A percentile compares a stretch with the other conserved stretches of the same genome.
Evolutionary conservation across 305 asterid species (phyloP).

Genomic region (Salvia sclarea): DNA sequence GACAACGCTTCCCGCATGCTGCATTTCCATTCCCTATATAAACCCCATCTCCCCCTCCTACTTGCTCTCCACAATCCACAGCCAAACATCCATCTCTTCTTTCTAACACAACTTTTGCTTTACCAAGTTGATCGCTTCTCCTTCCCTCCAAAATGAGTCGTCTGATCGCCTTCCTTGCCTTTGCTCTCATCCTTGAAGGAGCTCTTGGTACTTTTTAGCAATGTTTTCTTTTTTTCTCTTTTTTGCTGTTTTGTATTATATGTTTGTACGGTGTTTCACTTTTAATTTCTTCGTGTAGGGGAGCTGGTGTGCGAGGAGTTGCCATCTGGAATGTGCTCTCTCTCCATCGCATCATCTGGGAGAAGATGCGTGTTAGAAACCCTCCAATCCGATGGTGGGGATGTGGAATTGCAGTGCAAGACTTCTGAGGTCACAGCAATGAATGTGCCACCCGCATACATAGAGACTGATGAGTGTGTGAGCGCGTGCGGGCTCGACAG

Average conservation of each 20-base stretch:
- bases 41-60: constrained; percentile 13
- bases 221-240: not conserved
- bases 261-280: not conserved
- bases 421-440: constrained; percentile 46
- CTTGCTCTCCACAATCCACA: constrained; percentile 18
- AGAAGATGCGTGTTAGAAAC: constrained; percentile 57
- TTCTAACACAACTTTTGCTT: not conserved
- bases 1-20: not conserved
- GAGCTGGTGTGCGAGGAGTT: constrained; percentile 52
- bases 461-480: constrained; percentile 59
- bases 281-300: constrained; percentile 25
- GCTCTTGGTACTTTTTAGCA: constrained; percentile 41
- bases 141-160: constrained; percentile 25
- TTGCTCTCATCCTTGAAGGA: constrained; percentile 45
- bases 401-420: constrained; percentile 45
- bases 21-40: constrained; percentile 21
- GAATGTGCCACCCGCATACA: constrained; percentile 31
- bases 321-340: constrained; percentile 49
- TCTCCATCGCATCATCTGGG: constrained; percentile 47
- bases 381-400: constrained; percentile 33
- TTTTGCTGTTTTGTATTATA: not conserved
- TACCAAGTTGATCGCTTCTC: not conserved
- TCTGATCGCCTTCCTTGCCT: constrained; percentile 35
- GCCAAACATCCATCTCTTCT: not conserved
- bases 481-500: constrained; percentile 55